These are phyloP conservation scores for Botryotinia calthae DNA, from an alignment of 2,329 filamentous ascomycete species.

Conservation along the genomic window DNA sequence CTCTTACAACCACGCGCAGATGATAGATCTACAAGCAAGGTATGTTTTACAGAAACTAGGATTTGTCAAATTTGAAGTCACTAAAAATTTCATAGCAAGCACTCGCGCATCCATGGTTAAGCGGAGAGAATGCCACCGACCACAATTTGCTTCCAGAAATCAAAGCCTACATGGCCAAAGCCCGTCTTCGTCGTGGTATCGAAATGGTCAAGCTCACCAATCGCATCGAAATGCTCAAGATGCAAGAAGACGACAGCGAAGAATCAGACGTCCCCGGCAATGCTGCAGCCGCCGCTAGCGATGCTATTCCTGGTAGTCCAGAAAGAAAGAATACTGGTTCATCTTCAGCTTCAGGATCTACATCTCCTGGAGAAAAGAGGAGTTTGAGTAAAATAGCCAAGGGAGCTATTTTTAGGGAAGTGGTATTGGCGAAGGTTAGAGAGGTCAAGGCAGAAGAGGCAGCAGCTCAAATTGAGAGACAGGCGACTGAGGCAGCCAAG, in stretches of 20 bases:
- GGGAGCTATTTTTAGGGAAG: slow-evolving; percentile 84
- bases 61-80: not conserved
- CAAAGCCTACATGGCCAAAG: slow-evolving; percentile 87
- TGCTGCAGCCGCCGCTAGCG: slow-evolving; percentile 53
- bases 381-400: slow-evolving; percentile 52
- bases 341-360: slow-evolving; percentile 22
- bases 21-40: slow-evolving; percentile 74
- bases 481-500: slow-evolving; percentile 35
- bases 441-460: slow-evolving; percentile 85
- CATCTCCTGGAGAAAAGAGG: slow-evolving; percentile 40
- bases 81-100: slow-evolving; percentile 57
- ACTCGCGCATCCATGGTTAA: slow-evolving; percentile 82
- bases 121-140: slow-evolving; percentile 85
- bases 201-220: slow-evolving; percentile 95
- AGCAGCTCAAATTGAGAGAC: slow-evolving; percentile 61
- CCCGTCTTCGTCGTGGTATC: slow-evolving; percentile 87
- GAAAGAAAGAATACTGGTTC: slow-evolving; percentile 23
- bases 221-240: slow-evolving; percentile 90
- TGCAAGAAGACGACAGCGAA: slow-evolving; percentile 85
- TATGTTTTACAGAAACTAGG: slow-evolving; percentile 40
- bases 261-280: slow-evolving; percentile 62
- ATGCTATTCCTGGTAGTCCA: slow-evolving; percentile 39
- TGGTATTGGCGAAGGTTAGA: slow-evolving; percentile 88
- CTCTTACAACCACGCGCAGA: slow-evolving; percentile 77
- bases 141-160: slow-evolving; percentile 98